Evolutionary conservation across 2,329 filamentous ascomycete species (phyloP).

Genomic region (Cytospora leucostoma): DNA sequence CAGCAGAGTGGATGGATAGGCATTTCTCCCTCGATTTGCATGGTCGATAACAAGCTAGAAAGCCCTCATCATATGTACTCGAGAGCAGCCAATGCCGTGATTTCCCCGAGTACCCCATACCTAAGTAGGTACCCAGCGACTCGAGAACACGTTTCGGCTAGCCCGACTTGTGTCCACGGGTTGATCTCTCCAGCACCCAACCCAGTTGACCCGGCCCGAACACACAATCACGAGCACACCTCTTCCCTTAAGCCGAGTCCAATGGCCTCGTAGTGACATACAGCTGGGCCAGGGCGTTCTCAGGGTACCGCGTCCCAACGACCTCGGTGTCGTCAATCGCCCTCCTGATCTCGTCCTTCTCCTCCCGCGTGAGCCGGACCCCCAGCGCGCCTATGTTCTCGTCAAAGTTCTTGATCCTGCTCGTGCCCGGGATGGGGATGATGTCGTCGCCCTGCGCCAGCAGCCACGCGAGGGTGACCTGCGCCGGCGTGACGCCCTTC

Average conservation of each 20-base stretch:
- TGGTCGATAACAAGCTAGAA: too few relatives aligned
- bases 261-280: constrained; percentile 16
- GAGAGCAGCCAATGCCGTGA: too few relatives aligned
- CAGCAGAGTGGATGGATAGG: too few relatives aligned
- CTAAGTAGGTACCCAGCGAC: too few relatives aligned
- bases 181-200: not conserved
- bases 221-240: not conserved
- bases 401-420: constrained; percentile 42
- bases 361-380: constrained; percentile 18
- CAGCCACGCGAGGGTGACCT: constrained; percentile 61
- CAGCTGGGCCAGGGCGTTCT: not conserved
- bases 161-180: too few relatives aligned
- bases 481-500: constrained; percentile 47
- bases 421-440: constrained; percentile 56
- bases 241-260: not conserved
- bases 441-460: constrained; percentile 47
- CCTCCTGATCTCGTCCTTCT: constrained; percentile 17
- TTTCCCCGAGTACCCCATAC: too few relatives aligned
- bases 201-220: too few relatives aligned
- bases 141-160: too few relatives aligned
- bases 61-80: too few relatives aligned
- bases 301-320: constrained; percentile 8
- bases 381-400: constrained; percentile 42
- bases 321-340: constrained; percentile 10
- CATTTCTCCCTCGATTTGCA: too few relatives aligned